Percentiles rank a stretch among this genome's conserved stretches.
Evolutionary conservation across 129 eudicot genomes (phyloP).

Genomic region (Tagetes patula): DNA sequence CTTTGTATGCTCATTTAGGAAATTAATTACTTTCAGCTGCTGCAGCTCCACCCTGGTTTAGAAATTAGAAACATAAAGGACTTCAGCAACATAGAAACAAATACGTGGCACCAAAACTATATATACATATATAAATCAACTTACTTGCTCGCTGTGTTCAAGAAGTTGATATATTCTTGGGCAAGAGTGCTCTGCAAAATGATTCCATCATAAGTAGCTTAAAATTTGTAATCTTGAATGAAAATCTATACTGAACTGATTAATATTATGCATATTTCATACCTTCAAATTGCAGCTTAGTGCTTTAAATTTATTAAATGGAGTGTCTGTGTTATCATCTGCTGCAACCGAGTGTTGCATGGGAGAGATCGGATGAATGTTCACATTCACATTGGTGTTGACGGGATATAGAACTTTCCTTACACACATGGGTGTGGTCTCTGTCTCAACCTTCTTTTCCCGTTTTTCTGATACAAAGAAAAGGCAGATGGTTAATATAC

Average conservation of each 20-base stretch:
- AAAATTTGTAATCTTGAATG: not conserved
- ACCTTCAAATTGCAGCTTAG: constrained; percentile 83
- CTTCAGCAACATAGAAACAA: constrained; percentile 6
- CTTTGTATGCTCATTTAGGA: not conserved
- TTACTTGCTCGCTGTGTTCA: constrained; percentile 72
- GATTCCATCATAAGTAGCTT: constrained; percentile 2
- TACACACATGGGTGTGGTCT: constrained; percentile 1
- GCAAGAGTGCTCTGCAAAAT: constrained; percentile 58
- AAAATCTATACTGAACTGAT: not conserved
- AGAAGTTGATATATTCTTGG: constrained; percentile 73
- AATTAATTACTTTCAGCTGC: constrained; percentile 62
- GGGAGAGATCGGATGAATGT: constrained; percentile 53
- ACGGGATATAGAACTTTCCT: constrained; percentile 71
- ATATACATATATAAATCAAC: constrained; percentile 4
- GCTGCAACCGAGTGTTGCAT: constrained; percentile 28
- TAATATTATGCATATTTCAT: not conserved
- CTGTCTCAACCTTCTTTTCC: constrained; percentile 27
- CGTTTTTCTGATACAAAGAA: constrained; percentile 41
- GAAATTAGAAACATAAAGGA: constrained; percentile 5
- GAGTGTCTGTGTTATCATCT: constrained; percentile 50
- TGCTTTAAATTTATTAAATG: constrained; percentile 58
- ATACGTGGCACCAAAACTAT: not conserved
- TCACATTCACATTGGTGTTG: constrained; percentile 51
- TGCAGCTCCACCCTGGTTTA: constrained; percentile 68
- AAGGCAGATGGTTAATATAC: not conserved